Evolutionary conservation across 2,329 filamentous ascomycete species (phyloP), one percentile per base, ranked within the genome.

Genomic region (Exophiala bonariae): DNA sequence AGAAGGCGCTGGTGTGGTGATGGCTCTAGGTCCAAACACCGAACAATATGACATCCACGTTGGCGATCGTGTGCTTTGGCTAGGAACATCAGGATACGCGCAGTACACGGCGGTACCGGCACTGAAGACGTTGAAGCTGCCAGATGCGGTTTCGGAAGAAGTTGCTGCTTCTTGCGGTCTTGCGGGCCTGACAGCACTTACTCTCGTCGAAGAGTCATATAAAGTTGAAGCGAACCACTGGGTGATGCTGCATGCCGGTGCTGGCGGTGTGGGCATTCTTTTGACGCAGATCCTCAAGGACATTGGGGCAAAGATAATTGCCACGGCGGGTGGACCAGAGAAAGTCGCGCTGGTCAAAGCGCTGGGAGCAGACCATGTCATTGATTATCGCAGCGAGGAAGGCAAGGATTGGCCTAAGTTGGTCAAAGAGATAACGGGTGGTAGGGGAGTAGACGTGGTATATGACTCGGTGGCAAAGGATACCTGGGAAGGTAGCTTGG

Each of bases 241-340:
- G 84, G 77, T 89, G 0, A 79, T 95, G 3, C 82, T 95, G 14
- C 89, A 92, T 59, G 89, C 90, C 0, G 89, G 90, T 0, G 89
- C 89, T 0, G 90, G 90, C 13, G 90, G 90, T 13, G 87, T 89
- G 0, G 88, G 87, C 0, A 71, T 85, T 33, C 80, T 87, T 68
- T 76, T 95, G 20, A 16, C 13, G 20, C 88, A 93, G 74, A 70
- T 95, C 57, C 71, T 95, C 28, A 80, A 78, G 56, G 73, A 77
- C 0, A 74, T 90, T 2, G 89, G 89, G 1, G 89, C 87, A 10
- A 81, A 80, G 59, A 81, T 85, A 16, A 92, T 96, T 60, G 89
- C 83, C 1, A 91, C 89, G 4, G 87, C 87, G 0, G 83, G 82
- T 40, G 85, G 83, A 30, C 65, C 72, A 5, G 86, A 85, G 65